These are phyloP conservation scores for Ceratobasidium sp. DNA, from an alignment of 1,284 basidiomycete species.

Conservation along the genomic window DNA sequence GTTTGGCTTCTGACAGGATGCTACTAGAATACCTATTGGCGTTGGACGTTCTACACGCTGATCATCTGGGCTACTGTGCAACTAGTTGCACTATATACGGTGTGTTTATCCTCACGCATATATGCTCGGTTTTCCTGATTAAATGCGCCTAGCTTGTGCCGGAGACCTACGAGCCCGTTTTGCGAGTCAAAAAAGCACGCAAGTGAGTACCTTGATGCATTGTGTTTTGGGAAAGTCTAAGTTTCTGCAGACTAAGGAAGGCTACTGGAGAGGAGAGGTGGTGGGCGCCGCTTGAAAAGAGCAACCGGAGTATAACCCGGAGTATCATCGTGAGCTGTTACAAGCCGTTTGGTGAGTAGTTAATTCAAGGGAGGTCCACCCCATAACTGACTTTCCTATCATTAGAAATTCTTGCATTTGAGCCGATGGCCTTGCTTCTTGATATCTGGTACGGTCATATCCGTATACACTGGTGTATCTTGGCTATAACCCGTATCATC, in stretches of 20 bases:
- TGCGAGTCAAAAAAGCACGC: conserved; percentile 70
- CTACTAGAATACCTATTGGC: conserved; percentile 59
- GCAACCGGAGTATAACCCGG: conserved; percentile 60
- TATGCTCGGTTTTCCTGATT: background rate
- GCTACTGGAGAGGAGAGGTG: conserved; percentile 65
- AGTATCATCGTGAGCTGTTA: conserved; percentile 70
- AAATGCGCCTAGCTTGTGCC: conserved; percentile 65
- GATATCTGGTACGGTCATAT: conserved; percentile 62
- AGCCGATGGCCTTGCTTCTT: conserved; percentile 82
- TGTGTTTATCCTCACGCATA: conserved; percentile 16
- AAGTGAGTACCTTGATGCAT: conserved; percentile 52
- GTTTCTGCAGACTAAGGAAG: conserved; percentile 62
- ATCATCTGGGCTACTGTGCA: conserved; percentile 55
- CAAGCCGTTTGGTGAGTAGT: conserved; percentile 77
- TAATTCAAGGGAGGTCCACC: conserved; percentile 10
- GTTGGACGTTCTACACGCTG: conserved; percentile 63
- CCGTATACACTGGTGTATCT: conserved; percentile 63
- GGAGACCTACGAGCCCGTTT: conserved; percentile 79
- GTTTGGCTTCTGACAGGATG: conserved; percentile 48
- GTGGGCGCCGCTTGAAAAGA: conserved; percentile 69
- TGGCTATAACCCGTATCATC: conserved; percentile 69
- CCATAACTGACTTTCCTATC: background rate
- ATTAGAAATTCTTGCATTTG: conserved; percentile 74
- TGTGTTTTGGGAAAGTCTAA: background rate
- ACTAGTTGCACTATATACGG: conserved; percentile 44